Conservation (phyloP, 2,329 filamentous ascomycete species). For the Onygenales sp. region DNA sequence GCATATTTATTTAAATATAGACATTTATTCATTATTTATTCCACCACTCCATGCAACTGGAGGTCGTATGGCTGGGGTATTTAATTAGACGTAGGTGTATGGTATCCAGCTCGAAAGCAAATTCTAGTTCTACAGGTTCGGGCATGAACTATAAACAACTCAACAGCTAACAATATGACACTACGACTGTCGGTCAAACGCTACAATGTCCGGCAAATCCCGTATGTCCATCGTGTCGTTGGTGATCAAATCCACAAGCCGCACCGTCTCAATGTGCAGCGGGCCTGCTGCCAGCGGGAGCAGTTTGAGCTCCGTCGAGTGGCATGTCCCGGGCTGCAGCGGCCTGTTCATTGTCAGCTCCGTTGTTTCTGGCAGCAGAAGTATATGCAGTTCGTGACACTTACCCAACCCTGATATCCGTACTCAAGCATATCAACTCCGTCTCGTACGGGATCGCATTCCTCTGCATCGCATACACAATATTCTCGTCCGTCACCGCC, state of each 20-base stretch:
- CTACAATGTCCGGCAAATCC: constrained; percentile 48
- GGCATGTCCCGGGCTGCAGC: constrained; percentile 45
- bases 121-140: too few species aligned
- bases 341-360: constrained; percentile 28
- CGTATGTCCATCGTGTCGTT: constrained; percentile 47
- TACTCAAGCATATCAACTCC: constrained; percentile 47
- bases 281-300: constrained; percentile 42
- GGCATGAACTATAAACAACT: too few species aligned
- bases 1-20: not conserved
- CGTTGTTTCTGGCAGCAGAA: not conserved
- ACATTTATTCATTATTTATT: not conserved
- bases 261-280: constrained; percentile 43
- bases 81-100: too few species aligned
- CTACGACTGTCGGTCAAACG: constrained; percentile 17
- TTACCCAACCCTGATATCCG: constrained; percentile 50
- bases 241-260: constrained; percentile 46
- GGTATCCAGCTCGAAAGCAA: too few species aligned
- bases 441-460: constrained; percentile 39
- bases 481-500: constrained; percentile 48
- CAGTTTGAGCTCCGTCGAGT: constrained; percentile 47
- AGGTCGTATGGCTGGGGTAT: too few species aligned
- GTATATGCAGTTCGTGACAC: constrained; percentile 15
- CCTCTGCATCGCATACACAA: constrained; percentile 47
- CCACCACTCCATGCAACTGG: too few species aligned
- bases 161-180: too few species aligned